Evolutionary conservation across 805 yeast genomes (phyloP).

Genomic region (Wickerhamiella slavikovae): DNA sequence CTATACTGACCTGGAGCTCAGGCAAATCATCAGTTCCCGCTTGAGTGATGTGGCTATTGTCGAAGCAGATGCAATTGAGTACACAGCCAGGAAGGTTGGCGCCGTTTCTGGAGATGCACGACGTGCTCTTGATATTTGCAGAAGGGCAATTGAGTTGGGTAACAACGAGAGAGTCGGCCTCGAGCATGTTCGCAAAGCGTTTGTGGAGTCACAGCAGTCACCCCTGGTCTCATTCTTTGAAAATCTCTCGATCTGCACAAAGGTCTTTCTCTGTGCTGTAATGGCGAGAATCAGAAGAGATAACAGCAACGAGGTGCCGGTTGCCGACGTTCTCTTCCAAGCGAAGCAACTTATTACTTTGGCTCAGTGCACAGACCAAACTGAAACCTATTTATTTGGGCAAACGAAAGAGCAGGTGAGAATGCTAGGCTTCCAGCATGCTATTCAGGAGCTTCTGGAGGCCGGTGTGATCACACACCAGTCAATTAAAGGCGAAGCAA

Average conservation of each 20-base stretch:
- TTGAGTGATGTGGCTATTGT: conserved; percentile 27
- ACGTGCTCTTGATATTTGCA: conserved; percentile 69
- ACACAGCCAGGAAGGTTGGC: conserved; percentile 86
- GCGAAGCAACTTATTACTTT: conserved; percentile 32
- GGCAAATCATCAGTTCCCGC: conserved; percentile 51
- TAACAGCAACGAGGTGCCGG: conserved; percentile 45
- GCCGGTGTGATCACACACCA: conserved; percentile 60
- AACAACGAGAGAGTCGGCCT: conserved; percentile 4
- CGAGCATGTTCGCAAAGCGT: conserved; percentile 17
- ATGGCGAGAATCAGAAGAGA: conserved; percentile 42
- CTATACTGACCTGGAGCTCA: conserved; percentile 60
- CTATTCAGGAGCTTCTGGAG: conserved; percentile 52
- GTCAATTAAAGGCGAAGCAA: conserved; percentile 44
- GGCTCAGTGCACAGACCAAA: conserved; percentile 16
- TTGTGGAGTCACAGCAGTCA: conserved; percentile 33
- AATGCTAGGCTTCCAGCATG: conserved; percentile 35
- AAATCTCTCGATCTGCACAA: conserved; percentile 44
- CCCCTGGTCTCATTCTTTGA: conserved; percentile 42
- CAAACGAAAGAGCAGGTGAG: conserved; percentile 25
- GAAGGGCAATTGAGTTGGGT: conserved; percentile 63
- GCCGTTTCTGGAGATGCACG: conserved; percentile 96
- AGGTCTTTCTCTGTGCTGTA: conserved; percentile 50
- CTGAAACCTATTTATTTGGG: conserved; percentile 8
- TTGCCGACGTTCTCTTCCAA: conserved; percentile 70
- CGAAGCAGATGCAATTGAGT: conserved; percentile 43